Conservation (phyloP, 805 yeast genomes). For the Lipomyces japonicus region DNA sequence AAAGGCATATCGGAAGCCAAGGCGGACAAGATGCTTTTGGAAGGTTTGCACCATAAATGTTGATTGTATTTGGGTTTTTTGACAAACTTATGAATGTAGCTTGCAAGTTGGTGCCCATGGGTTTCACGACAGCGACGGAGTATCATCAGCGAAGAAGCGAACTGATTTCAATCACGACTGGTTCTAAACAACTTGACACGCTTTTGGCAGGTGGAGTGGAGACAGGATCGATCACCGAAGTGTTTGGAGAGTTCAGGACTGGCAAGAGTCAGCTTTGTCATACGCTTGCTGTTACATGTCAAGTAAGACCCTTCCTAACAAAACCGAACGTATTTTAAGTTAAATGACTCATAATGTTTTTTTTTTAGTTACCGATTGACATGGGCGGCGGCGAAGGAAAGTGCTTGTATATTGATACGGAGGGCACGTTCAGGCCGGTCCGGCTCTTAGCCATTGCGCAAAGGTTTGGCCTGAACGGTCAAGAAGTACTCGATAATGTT, state of each 20-base stretch:
- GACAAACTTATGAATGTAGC: constrained; percentile 42
- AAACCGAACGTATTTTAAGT: no score
- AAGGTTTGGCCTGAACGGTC: constrained; percentile 86
- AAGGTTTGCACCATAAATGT: constrained; percentile 34
- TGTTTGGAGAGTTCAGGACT: constrained; percentile 95
- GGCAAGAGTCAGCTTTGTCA: constrained; percentile 97
- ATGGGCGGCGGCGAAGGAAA: constrained; percentile 99
- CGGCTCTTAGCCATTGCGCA: constrained; percentile 85
- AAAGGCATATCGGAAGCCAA: constrained; percentile 95
- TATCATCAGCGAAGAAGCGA: constrained; percentile 86
- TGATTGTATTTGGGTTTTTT: neutral
- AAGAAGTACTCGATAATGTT: constrained; percentile 92
- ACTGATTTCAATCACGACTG: constrained; percentile 89
- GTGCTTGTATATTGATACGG: constrained; percentile 92
- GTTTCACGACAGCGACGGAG: constrained; percentile 95
- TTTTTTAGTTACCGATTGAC: constrained; percentile 65
- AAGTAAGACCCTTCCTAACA: no score
- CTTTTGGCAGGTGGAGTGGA: constrained; percentile 94
- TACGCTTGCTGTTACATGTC: constrained; percentile 94
- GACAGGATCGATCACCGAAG: constrained; percentile 94
- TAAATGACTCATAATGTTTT: neutral
- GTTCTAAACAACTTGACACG: constrained; percentile 90
- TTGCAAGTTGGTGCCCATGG: constrained; percentile 83
- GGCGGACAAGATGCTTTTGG: constrained; percentile 77
- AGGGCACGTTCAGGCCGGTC: constrained; percentile 93